Base-by-base conservation (phyloP, 129 eudicot species). In the Artemisia annua region DNA sequence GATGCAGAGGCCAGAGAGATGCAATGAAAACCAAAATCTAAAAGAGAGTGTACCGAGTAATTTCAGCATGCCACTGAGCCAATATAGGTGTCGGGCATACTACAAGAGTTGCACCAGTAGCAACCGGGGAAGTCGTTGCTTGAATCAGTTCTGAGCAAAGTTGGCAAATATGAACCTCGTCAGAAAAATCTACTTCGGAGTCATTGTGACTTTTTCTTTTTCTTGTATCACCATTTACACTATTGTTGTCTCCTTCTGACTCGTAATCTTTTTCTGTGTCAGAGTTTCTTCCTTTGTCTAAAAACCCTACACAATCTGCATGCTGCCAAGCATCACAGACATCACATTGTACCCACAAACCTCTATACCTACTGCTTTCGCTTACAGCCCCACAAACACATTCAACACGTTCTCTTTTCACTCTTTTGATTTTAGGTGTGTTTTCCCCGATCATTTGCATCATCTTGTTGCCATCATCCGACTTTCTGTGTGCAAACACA, bases 291-390 rank as follows among this genome's bases (percentile, higher is more conserved):
- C 66, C 63, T 65, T 74, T 70, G 55, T 66, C 73, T 53, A 85
- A 79, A 79, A 78, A 95, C 19, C 91, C 88, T 62, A 95, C 99
- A 86, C 99, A 95, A 50, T 88, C 96, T 73, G 89, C 96, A 80
- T 95, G 97, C 79, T 95, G 99, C 99, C 99, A 90, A 24, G 99
- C 97, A 78, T 95, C 99, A 85, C 99, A 95, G 48, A 82, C 61
- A 86, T 95, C 99, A 84, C 99, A 95, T 73, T 95, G 97, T 59
- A 95, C 97, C 99, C 97, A 95, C 69, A 90, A 64, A 39, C 99
- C 97, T 63, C 66, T 70, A 72, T 90, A 90, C 57, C 24, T 85
- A 57, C 77, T 72, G 90, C 83, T 86, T 74, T 95, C 99, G 68
- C 85, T 82, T 68, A 90, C 91, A 13, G 94, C 96, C 71, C 97